A percentile compares a stretch with the other conserved stretches of the same genome.
Evolutionary conservation across 441 rosid species (phyloP).

Genomic region (Erodium texanum): DNA sequence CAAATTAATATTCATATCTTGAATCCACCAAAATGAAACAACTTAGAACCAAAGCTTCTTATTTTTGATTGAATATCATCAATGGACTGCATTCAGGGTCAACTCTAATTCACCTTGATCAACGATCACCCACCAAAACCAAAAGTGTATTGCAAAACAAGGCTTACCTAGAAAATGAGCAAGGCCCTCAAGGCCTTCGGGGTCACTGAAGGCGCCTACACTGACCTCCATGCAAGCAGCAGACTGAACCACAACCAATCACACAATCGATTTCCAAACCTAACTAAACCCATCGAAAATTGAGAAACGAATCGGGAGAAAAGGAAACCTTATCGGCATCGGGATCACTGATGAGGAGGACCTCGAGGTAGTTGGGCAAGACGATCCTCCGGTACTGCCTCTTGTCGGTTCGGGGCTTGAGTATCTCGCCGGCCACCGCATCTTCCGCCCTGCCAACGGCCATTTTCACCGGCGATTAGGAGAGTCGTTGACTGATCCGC

Average conservation of each 20-base stretch:
- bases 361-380: conserved; percentile 59
- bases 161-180: conserved; percentile 78
- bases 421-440: conserved; percentile 27
- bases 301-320: neutral
- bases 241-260: conserved; percentile 36
- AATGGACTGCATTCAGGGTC: neutral
- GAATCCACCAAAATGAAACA: neutral
- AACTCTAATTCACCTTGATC: neutral
- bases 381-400: conserved; percentile 61
- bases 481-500: neutral
- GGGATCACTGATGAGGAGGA: conserved; percentile 70
- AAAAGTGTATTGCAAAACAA: neutral
- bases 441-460: conserved; percentile 27
- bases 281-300: neutral
- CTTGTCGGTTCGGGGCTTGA: conserved; percentile 67
- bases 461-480: conserved; percentile 24
- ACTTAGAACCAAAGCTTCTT: neutral
- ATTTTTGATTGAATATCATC: neutral
- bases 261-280: neutral
- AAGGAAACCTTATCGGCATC: conserved; percentile 62
- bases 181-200: conserved; percentile 77
- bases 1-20: neutral
- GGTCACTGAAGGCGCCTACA: conserved; percentile 76
- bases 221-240: conserved; percentile 87
- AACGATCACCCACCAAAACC: neutral